A percentile compares a stretch with the other conserved stretches of the same genome.
These are phyloP conservation scores for Gaultheria prostrata DNA, from an alignment of 148 eudicot genomes.

Conservation along the genomic window DNA sequence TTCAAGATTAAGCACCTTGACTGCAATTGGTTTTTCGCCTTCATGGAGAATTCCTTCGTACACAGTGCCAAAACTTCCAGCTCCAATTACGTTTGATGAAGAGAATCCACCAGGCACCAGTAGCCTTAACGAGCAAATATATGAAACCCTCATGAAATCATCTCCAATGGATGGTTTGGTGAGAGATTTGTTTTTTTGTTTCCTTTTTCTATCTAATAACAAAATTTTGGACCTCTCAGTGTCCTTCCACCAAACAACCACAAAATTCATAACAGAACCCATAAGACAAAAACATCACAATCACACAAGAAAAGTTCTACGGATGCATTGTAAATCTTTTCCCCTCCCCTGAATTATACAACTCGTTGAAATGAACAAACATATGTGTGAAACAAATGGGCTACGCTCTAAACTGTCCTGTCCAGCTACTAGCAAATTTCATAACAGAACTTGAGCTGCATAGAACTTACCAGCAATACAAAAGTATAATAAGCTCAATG, in stretches of 20 bases:
- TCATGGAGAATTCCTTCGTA: background rate
- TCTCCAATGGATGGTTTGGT: background rate
- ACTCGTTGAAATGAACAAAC: background rate
- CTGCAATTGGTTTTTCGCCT: background rate
- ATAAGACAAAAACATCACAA: background rate
- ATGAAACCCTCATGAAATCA: background rate
- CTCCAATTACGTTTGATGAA: background rate
- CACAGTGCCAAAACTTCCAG: slow-evolving; percentile 5
- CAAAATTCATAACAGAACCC: no score
- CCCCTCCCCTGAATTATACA: background rate
- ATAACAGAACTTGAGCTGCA: background rate
- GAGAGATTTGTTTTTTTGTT: background rate
- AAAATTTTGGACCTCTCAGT: no score
- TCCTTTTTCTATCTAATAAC: background rate
- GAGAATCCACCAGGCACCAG: background rate
- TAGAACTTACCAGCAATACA: background rate
- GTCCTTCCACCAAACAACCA: no score
- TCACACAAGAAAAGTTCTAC: slow-evolving; percentile 21
- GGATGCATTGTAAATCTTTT: background rate
- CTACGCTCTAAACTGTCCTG: background rate
- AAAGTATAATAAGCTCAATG: background rate
- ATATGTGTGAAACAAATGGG: background rate
- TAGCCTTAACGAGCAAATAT: background rate
- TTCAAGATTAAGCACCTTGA: background rate
- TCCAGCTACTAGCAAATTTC: no score